These are phyloP conservation scores for Cordyceps cicadae DNA, from an alignment of 2,329 filamentous ascomycete genomes.

Conservation along the genomic window DNA sequence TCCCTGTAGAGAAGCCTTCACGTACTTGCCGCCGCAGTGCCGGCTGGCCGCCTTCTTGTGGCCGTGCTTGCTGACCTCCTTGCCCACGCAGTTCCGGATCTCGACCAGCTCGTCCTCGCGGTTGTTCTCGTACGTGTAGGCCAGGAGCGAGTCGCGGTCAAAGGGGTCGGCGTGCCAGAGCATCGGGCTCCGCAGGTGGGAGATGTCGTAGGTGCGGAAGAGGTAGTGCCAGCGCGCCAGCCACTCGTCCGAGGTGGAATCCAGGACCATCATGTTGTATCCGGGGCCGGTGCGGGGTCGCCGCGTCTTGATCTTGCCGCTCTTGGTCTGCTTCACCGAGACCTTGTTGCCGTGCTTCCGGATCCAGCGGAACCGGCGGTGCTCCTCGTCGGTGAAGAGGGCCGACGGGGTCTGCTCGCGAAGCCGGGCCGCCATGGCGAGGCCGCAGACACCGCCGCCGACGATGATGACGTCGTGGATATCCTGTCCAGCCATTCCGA, in stretches of 20 bases:
- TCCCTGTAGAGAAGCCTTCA: background rate
- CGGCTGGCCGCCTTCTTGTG: constrained; percentile 51
- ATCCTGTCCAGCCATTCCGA: constrained; percentile 15
- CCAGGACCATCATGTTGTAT: constrained; percentile 54
- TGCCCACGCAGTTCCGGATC: constrained; percentile 67
- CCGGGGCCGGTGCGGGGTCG: constrained; percentile 15
- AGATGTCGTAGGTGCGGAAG: constrained; percentile 61
- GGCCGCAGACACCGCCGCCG: constrained; percentile 66
- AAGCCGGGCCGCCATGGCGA: constrained; percentile 64
- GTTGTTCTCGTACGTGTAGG: constrained; percentile 54
- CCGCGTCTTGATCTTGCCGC: constrained; percentile 21
- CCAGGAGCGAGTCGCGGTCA: constrained; percentile 65
- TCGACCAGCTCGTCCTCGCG: constrained; percentile 59
- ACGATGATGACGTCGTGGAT: constrained; percentile 63
- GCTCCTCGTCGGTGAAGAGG: constrained; percentile 76
- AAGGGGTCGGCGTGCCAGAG: constrained; percentile 74
- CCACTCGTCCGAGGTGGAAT: constrained; percentile 56
- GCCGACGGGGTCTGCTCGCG: constrained; percentile 66
- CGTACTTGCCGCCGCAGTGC: constrained; percentile 35
- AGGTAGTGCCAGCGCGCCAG: constrained; percentile 62
- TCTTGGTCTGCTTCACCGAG: constrained; percentile 41
- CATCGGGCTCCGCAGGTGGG: constrained; percentile 68
- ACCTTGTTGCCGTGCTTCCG: constrained; percentile 54
- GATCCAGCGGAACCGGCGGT: constrained; percentile 74
- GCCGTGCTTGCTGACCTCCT: constrained; percentile 71